Conservation (phyloP, 108 stramenopile species). For the Cyclostephanos tholiformis region DNA sequence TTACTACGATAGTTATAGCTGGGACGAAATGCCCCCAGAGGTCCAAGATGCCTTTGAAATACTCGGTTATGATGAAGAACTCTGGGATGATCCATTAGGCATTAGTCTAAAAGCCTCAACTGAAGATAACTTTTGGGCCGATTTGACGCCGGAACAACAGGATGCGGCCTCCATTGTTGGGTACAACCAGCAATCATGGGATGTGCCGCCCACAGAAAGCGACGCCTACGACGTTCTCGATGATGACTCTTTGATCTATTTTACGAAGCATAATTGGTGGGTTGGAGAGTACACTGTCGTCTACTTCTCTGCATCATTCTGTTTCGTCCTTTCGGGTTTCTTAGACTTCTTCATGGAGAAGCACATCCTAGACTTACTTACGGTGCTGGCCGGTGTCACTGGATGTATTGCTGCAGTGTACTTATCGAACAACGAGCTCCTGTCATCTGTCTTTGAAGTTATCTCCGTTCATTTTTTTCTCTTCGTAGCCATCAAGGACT, state of each 20-base stretch:
- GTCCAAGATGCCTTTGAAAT: conserved; percentile 45
- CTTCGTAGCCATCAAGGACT: conserved; percentile 7
- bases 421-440: conserved; percentile 7
- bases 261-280: conserved; percentile 10
- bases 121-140: conserved; percentile 43
- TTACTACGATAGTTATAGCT: conserved; percentile 25
- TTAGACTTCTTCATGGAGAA: conserved; percentile 14
- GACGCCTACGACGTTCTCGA: background rate
- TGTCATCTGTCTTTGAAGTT: conserved; percentile 10
- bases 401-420: conserved; percentile 17
- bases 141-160: conserved; percentile 34
- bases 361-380: conserved; percentile 6
- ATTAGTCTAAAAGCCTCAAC: background rate
- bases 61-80: conserved; percentile 31
- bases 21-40: conserved; percentile 48
- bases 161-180: conserved; percentile 32
- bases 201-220: conserved; percentile 1
- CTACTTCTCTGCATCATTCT: conserved; percentile 28
- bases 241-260: background rate
- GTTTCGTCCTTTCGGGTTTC: conserved; percentile 15
- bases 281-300: conserved; percentile 16
- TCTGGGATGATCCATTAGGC: conserved; percentile 35
- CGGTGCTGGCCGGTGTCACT: conserved; percentile 22
- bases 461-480: conserved; percentile 23
- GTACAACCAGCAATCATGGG: conserved; percentile 47